phyloP scores from a whole-genome alignment of 139 green algal species.

The Tetraselmis striata region DNA sequence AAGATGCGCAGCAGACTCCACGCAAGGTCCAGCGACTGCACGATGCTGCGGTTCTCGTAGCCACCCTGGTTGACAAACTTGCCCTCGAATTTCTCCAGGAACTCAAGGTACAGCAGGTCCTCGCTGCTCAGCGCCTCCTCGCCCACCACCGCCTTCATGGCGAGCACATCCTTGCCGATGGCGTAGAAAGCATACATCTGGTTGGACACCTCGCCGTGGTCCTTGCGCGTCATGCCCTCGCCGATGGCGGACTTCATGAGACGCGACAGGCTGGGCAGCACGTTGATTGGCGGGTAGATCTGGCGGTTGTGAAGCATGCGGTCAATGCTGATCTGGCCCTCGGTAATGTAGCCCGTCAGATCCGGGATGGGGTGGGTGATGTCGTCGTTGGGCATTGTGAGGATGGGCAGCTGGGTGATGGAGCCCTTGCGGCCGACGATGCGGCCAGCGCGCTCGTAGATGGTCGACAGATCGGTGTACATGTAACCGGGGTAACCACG shows the following conservation, averaged over 20 bases:
- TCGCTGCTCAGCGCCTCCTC: conserved; percentile 94
- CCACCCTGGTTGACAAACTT: conserved; percentile 92
- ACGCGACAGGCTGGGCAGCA: conserved; percentile 91
- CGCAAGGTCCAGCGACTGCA: conserved; percentile 90
- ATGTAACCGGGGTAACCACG: conserved; percentile 97
- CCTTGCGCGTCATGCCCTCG: conserved; percentile 96
- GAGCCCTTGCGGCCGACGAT: conserved; percentile 95
- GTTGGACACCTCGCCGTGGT: conserved; percentile 98
- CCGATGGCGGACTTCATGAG: conserved; percentile 99
- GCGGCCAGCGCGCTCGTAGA: conserved; percentile 96
- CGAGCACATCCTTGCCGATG: conserved; percentile 90
- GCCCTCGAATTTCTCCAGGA: conserved; percentile 97
- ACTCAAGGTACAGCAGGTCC: conserved; percentile 98
- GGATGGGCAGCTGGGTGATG: conserved; percentile 98
- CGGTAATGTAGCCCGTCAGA: conserved; percentile 99
- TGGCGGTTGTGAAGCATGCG: conserved; percentile 97
- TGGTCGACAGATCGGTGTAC: conserved; percentile 99
- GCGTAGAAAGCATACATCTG: conserved; percentile 99
- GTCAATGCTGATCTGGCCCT: conserved; percentile 99
- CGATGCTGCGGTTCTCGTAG: conserved; percentile 96
- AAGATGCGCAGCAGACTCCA: conserved; percentile 97
- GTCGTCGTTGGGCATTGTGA: conserved; percentile 99
- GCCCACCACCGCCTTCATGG: conserved; percentile 99
- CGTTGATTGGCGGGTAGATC: conserved; percentile 99
- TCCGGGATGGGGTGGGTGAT: conserved; percentile 99